Base-by-base conservation (phyloP, 2,329 filamentous ascomycete genomes). In the Fusarium agapanthi region DNA sequence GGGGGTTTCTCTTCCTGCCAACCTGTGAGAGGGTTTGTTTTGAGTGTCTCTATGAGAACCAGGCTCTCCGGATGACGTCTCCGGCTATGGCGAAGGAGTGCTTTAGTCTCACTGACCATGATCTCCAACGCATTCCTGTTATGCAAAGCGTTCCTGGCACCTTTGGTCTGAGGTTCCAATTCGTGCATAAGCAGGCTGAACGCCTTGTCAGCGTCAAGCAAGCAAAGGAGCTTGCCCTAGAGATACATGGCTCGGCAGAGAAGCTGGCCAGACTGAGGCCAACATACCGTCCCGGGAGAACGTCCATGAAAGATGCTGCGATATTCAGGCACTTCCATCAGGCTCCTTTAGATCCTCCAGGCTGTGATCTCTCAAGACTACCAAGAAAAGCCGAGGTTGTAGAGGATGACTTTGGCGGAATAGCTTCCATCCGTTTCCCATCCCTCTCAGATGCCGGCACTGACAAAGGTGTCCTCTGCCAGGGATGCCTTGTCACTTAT, bases 11-110 rank as follows among this genome's bases (percentile, higher is more conserved):
- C 18, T 80, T 80, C 48, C 69, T 81, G 35, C 78, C 79, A 1
- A 78, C 77, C 7, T 81, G 77, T 63, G 77, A 80, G 58, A 76
- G 80, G 57, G 66, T 76, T 48, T 82, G 80, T 63, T 76, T 73
- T 32, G 65, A 75, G 48, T 81, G 80, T 53, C 69, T 81, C 47
- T 73, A 73, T 18, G 59, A 72, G 43, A 78, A 77, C 53, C 68
- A 67, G 51, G 67, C 75, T 50, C 67, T 79, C 18, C 70, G 75
- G 54, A 76, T 80, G 74, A 74, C 78, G 44, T 65, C 75, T 20
- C 47, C 67, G 26, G 38, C 56, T 12, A 54, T 37, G 34, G 74
- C 77, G n/a, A 68, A 75, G 58, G 59, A 73, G 58, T 79, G 72
- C 38, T 79, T 79, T 65, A 40, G 59, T 43, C 67, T 79, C 22